These are phyloP conservation scores for Cyanodermella asteris DNA, from an alignment of 2,329 filamentous ascomycete species.

Conservation along the genomic window DNA sequence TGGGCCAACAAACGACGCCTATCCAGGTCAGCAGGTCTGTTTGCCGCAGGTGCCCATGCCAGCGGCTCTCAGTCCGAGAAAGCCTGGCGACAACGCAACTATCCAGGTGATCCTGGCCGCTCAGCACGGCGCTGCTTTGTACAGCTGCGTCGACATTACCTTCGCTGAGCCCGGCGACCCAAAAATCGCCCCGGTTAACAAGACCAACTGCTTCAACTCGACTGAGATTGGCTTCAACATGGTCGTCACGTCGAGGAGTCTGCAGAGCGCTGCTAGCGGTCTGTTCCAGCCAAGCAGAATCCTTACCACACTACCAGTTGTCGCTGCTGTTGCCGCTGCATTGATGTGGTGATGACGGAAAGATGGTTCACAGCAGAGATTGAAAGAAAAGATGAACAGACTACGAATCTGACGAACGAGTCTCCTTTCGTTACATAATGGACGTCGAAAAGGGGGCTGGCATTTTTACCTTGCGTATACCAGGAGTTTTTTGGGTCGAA, in stretches of 20 bases:
- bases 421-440: too few species aligned
- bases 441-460: too few species aligned
- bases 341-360: too few species aligned
- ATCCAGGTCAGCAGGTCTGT: conserved; percentile 60
- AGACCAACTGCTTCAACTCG: conserved; percentile 75
- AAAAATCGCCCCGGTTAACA: conserved; percentile 54
- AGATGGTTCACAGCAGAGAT: too few species aligned
- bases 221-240: conserved; percentile 53
- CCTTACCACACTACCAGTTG: too few species aligned
- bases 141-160: conserved; percentile 81
- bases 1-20: conserved; percentile 65
- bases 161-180: conserved; percentile 63
- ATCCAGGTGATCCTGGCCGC: conserved; percentile 75
- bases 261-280: too few species aligned
- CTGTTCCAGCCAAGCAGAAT: too few species aligned
- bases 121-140: conserved; percentile 62
- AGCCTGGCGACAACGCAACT: conserved; percentile 69
- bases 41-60: conserved; percentile 77
- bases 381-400: too few species aligned
- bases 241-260: conserved; percentile 46
- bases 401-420: too few species aligned
- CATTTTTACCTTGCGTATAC: too few species aligned
- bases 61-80: conserved; percentile 42
- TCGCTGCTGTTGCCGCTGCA: too few species aligned
- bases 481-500: too few species aligned